Conservation (phyloP, 106 monocot genomes). For the Phalaenopsis aphrodite region DNA sequence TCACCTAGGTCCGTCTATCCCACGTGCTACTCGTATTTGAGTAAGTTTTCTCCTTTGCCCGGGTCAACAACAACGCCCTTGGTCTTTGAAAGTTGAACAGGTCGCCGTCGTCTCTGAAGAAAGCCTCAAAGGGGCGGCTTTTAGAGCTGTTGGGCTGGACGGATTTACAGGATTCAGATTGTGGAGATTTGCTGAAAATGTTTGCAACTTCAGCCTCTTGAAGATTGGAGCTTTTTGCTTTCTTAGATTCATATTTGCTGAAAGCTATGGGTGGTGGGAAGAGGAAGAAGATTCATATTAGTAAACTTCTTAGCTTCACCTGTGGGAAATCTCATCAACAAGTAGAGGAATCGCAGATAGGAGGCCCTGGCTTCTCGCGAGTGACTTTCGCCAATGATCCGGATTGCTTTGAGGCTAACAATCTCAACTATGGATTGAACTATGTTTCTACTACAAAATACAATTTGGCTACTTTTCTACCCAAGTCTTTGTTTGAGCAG, state of each 20-base stretch:
- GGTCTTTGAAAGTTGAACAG: background rate
- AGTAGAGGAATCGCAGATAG: conserved; percentile 67
- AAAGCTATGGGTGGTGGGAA: conserved; percentile 32
- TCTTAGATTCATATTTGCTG: background rate
- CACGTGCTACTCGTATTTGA: too few relatives aligned
- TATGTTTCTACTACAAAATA: conserved; percentile 90
- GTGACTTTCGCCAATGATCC: conserved; percentile 54
- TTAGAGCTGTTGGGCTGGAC: background rate
- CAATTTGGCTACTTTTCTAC: conserved; percentile 59
- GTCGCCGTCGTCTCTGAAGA: background rate
- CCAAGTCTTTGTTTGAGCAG: conserved; percentile 91
- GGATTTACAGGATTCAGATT: background rate
- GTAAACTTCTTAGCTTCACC: conserved; percentile 51
- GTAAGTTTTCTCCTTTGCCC: background rate
- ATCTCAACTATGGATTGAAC: conserved; percentile 36
- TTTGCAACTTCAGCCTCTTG: too few relatives aligned
- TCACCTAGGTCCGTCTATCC: too few relatives aligned
- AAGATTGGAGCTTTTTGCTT: background rate
- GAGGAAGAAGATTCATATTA: conserved; percentile 43
- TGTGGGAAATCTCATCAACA: conserved; percentile 31
- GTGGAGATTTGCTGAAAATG: background rate
- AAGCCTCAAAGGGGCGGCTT: background rate
- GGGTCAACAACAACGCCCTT: background rate
- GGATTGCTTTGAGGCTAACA: conserved; percentile 31
- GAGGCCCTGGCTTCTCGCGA: conserved; percentile 65